These are phyloP conservation scores for Torrubiella hemipterigena DNA, from an alignment of 2,329 filamentous ascomycete species.

Conservation along the genomic window DNA sequence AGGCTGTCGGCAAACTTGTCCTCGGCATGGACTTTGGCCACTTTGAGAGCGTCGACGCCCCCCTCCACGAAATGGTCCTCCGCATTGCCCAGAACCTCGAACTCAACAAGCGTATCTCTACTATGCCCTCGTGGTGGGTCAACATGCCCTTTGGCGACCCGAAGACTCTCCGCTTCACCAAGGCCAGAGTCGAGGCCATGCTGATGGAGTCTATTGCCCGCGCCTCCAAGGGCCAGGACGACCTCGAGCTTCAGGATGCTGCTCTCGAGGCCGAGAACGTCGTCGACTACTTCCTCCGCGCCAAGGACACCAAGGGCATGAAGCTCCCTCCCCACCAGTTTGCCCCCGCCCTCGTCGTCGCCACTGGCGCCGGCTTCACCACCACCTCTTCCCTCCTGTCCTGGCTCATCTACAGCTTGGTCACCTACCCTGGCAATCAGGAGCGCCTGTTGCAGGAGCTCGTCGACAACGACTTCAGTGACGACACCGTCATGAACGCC, in stretches of 20 bases:
- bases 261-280: constrained; percentile 33
- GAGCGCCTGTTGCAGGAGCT: constrained; percentile 46
- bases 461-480: constrained; percentile 32
- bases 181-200: constrained; percentile 20
- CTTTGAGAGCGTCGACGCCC: constrained; percentile 30
- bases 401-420: constrained; percentile 43
- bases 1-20: constrained; percentile 30
- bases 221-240: constrained; percentile 23
- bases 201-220: constrained; percentile 24
- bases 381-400: constrained; percentile 46
- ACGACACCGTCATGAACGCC: constrained; percentile 30
- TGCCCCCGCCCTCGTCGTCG: constrained; percentile 29
- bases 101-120: constrained; percentile 47
- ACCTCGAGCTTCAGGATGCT: constrained; percentile 33
- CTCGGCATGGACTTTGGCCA: constrained; percentile 33
- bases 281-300: constrained; percentile 39
- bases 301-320: constrained; percentile 40
- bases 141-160: constrained; percentile 46
- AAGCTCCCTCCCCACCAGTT: constrained; percentile 30
- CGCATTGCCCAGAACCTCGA: constrained; percentile 36
- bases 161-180: constrained; percentile 23
- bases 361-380: constrained; percentile 46
- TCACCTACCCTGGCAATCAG: constrained; percentile 42
- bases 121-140: constrained; percentile 42
- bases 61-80: constrained; percentile 36